Base-by-base conservation (phyloP, 169 alveolate genomes). In the Plasmodium knowlesi region DNA sequence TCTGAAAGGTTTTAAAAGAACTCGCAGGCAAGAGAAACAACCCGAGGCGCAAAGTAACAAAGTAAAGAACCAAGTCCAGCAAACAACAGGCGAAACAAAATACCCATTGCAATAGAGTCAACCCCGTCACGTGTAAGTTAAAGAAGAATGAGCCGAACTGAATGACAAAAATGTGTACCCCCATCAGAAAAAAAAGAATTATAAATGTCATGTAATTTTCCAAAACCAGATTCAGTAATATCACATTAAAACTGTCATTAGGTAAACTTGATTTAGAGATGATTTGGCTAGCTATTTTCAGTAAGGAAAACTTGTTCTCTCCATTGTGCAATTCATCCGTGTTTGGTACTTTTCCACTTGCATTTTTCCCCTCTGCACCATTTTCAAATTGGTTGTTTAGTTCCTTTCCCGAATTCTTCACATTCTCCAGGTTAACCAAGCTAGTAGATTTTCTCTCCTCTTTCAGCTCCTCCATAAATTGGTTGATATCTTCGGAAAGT, bases 61-160 rank as follows among this genome's bases (percentile, higher is more conserved):
- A n/a, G 37, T 61, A 89, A 79, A 89, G 37, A 1, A 89, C 28
- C 0, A 89, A 5, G 34, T 89, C 94, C 16, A 89, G 50, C 3
- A 43, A 19, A 79, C 94, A 89, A 79, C 61, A 89, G 14, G 37
- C 46, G 70, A 89, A 79, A 37, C 89, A 89, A 1, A 89, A 14
- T 16, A 61, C 54, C 94, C 94, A 89, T 28, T 89, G 94, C 46
- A 57, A 0, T 25, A 57, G 28, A 25, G 94, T 89, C 73, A 89
- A 67, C 32, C 94, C 94, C 19, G 46, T 43, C 72, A 89, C 85
- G 19, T 89, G 94, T 37, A 78, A 89, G 37, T 79, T 79, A 67
- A 89, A 89, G 34, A 89, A 41, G 25, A 89, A 41, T 1, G 94
- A 89, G 19, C 94, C 94, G 72, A 25, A 79, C 50, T 89, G 67